Base-by-base conservation (phyloP, 306 rosid genomes). In the Cucumis cinereus region DNA sequence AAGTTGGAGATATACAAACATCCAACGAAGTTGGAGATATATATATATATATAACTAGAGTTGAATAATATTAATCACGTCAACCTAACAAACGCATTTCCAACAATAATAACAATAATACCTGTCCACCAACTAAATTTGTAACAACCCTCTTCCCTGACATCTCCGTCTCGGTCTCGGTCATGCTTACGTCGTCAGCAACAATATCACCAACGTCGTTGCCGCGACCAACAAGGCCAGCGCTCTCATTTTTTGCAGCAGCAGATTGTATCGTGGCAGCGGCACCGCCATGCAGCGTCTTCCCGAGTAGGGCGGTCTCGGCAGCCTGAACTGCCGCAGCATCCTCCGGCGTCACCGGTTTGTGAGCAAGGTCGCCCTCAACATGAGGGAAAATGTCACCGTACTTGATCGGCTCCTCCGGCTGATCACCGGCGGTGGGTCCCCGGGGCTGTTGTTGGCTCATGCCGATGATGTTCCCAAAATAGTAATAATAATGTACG, bases 81-180 rank as follows among this genome's bases (percentile, higher is more conserved):
- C 35, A 30, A 36, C 40, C 40, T 3, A 36, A 36, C 7, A 36
- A 7, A 36, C 7, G 40, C 1, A 36, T 3, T 47, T 14, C 13
- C 53, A 47, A 47, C 14, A 50, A 50, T 15, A 50, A 50, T 50
- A 50, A 50, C 0, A 50, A 50, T 1, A 53, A 7, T 62, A 88
- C 96, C 91, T 87, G 86, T 78, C 84, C 88, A 4, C 79, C 89
- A 62, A 81, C 23, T 2, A 78, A 79, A 79, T 84, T 87, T 4
- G 84, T 52, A 13, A 80, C 53, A 14, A 79, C 60, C 33, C 78
- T 77, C 26, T 63, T 81, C 68, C 88, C 86, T 0, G 80, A 38
- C 62, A 40, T 66, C 77, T 84, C 82, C 14, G 67, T 83, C 79
- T 68, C 68, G 0, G 79, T n/a, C 30, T 1, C 30, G 35, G 3